Evolutionary conservation across 495 filamentous ascomycete genomes (phyloP), one percentile per base, ranked within the genome.

Genomic region (Schizothecium vesticola): DNA sequence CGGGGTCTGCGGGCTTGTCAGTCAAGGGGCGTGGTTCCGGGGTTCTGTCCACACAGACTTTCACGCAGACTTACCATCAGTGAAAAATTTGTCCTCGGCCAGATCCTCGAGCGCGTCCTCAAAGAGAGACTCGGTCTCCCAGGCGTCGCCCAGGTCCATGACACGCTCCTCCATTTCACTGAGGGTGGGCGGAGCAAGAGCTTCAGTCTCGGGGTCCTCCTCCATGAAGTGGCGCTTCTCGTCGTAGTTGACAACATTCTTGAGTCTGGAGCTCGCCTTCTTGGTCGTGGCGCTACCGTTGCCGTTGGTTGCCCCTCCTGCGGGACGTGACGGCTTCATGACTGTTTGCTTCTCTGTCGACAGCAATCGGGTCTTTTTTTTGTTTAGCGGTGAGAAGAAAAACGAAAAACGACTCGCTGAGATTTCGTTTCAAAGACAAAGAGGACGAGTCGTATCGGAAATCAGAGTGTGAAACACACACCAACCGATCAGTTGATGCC

Each of bases 231-330:
- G 91, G 29, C 87, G 88, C 81, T 96, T 97, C 68, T 93, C 92
- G 43, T 93, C 89, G 63, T 95, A 93, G 68, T 92, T 90, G 73
- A 95, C 89, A 69, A 96, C 92, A 69, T 95, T 93, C 79, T 94
- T 96, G 80, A 91, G 92, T 28, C 94, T 87, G 69, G 91, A 85
- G 76, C 90, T 91, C 78, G 94, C 91, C 77, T 94, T 95, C 56
- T 73, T 70, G 62, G 77, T 89, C 21, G 65, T 64, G 3, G 56
- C 22, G 58, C 31, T 19, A 13, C 58, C 61, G 59, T 67, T 68
- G 63, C 33, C 61, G 26, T 61, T 26, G 67, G 31, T 60, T 67
- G 74, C 28, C 33, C 13, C 33, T 56, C 62, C 55, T 56, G 62
- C 67, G 65, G 67, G 61, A 51, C 64, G 63, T 23, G 70, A 59